Percentiles rank a stretch among this genome's conserved stretches.
These are phyloP conservation scores for Lunularia cruciata DNA, from an alignment of 225 moss, liverwort and hornwort genomes.

Conservation along the genomic window DNA sequence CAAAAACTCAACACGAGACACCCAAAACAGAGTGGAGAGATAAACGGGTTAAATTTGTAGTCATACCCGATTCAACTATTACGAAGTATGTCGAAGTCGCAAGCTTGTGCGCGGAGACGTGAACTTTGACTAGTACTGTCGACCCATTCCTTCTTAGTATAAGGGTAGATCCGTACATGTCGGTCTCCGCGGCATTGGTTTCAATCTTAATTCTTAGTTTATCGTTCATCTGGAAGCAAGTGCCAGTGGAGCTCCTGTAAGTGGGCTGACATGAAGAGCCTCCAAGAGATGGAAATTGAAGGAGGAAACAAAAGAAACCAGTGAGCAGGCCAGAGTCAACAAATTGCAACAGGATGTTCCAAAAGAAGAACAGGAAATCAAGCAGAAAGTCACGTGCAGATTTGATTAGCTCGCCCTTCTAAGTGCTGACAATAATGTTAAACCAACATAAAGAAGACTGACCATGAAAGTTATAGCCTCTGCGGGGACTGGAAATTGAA, in stretches of 20 bases:
- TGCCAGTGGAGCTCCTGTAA: background rate
- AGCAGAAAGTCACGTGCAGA: no score
- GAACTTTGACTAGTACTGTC: background rate
- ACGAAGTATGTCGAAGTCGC: conserved; percentile 2
- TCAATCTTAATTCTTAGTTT: background rate
- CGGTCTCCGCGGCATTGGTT: background rate
- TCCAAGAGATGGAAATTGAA: no score
- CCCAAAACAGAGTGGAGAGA: background rate
- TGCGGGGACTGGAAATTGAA: no score
- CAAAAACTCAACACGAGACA: background rate
- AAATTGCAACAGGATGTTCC: no score
- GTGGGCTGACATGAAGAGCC: no score
- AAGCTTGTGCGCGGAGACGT: conserved; percentile 4
- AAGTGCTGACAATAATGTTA: no score
- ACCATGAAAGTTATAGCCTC: no score
- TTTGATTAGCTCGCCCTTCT: no score
- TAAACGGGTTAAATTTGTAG: background rate
- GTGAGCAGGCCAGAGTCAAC: no score
- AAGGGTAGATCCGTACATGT: conserved; percentile 3
- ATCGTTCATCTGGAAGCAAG: conserved; percentile 7
- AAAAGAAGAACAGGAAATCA: no score
- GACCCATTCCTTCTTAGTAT: conserved; percentile 1
- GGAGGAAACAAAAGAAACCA: no score
- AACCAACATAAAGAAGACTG: no score
- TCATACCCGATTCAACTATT: conserved; percentile 2